Conservation (phyloP, 2,329 filamentous ascomycete species). For the Sclerotinia subarctica region DNA sequence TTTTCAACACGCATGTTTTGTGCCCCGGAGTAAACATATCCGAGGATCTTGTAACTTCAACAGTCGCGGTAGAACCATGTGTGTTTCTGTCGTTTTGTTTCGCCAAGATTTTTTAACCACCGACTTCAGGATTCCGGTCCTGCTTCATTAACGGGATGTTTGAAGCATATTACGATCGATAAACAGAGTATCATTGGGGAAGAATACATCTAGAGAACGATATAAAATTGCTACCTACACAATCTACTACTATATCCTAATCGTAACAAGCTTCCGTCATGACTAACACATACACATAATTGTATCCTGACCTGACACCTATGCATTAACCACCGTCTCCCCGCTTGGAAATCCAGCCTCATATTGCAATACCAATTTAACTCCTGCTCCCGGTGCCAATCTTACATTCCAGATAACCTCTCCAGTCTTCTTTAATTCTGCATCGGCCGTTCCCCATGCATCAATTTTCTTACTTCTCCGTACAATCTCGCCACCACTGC, state of each 20-base stretch:
- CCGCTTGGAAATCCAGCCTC: constrained; percentile 54
- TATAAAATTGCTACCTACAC: constrained; percentile 3
- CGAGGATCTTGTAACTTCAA: background rate
- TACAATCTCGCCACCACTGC: constrained; percentile 1
- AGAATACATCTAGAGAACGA: background rate
- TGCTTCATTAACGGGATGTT: background rate
- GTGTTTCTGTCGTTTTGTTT: background rate
- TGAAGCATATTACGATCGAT: too few relatives aligned
- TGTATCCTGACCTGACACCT: background rate
- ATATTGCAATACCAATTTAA: constrained; percentile 60
- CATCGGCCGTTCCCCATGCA: constrained; percentile 54
- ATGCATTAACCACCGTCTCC: constrained; percentile 41
- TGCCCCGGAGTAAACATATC: background rate
- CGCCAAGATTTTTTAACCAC: background rate
- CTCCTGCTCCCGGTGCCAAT: constrained; percentile 55
- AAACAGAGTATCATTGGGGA: too few relatives aligned
- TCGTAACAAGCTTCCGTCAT: background rate
- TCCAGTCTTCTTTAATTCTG: constrained; percentile 53
- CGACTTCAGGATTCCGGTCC: background rate
- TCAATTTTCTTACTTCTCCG: constrained; percentile 31
- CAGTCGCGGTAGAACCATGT: background rate
- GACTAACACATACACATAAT: background rate
- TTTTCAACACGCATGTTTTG: background rate
- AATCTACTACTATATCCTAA: background rate
- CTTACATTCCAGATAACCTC: constrained; percentile 58